These are phyloP conservation scores for Trichoderma sp. DNA, from an alignment of 2,329 filamentous ascomycete species.

Conservation along the genomic window DNA sequence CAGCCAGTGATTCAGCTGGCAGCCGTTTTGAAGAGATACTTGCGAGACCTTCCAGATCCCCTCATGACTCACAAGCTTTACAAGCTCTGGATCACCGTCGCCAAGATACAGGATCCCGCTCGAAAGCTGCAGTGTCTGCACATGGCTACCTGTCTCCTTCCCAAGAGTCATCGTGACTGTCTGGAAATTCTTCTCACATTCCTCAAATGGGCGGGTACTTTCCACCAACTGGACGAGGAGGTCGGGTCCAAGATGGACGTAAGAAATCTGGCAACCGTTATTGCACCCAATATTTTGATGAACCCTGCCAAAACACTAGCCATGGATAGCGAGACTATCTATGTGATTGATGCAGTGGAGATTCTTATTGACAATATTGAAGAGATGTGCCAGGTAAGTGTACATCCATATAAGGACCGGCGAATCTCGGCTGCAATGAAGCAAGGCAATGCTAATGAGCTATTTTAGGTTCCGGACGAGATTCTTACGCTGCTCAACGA, in stretches of 20 bases:
- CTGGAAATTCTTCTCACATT: slow-evolving; percentile 95
- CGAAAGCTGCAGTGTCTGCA: slow-evolving; percentile 83
- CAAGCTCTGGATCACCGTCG: slow-evolving; percentile 81
- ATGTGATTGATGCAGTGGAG: slow-evolving; percentile 89
- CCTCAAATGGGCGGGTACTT: slow-evolving; percentile 95
- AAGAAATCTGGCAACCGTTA: slow-evolving; percentile 94
- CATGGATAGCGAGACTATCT: slow-evolving; percentile 83
- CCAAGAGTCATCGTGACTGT: slow-evolving; percentile 87
- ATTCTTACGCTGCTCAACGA: slow-evolving; percentile 83
- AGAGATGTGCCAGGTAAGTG: slow-evolving; percentile 88
- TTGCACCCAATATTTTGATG: slow-evolving; percentile 91
- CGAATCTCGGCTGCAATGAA: slow-evolving; percentile 22
- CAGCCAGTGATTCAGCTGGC: slow-evolving; percentile 93
- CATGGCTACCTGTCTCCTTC: slow-evolving; percentile 85
- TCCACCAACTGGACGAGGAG: slow-evolving; percentile 96
- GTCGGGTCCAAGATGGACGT: slow-evolving; percentile 98
- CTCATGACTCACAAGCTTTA: slow-evolving; percentile 94
- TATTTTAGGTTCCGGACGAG: slow-evolving; percentile 79
- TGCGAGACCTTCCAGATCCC: slow-evolving; percentile 90
- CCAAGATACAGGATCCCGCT: slow-evolving; percentile 79
- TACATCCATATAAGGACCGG: neutral
- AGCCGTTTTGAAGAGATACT: slow-evolving; percentile 89
- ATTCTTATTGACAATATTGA: slow-evolving; percentile 90
- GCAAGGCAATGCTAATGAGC: slow-evolving; percentile 21
- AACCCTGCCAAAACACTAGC: slow-evolving; percentile 62